Evolutionary conservation across 306 rosid genomes (phyloP).

Genomic region (Pterocarpus macrocarpus): DNA sequence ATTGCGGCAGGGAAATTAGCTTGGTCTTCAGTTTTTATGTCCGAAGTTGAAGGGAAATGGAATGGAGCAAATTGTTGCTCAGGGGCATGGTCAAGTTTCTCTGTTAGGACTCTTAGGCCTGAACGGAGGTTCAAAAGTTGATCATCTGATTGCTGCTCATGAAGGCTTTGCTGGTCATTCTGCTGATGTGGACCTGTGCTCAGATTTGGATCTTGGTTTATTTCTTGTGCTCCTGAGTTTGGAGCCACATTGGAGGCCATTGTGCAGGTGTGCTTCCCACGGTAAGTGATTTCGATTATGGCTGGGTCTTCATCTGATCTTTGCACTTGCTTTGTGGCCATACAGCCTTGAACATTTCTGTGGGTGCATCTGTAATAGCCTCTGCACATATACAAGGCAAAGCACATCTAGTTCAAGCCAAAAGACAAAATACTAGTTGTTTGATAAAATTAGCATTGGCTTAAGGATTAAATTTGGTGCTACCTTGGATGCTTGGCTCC

Average conservation of each 20-base stretch:
- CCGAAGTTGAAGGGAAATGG: constrained; percentile 49
- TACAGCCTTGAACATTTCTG: constrained; percentile 63
- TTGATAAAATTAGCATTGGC: background rate
- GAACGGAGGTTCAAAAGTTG: constrained; percentile 52
- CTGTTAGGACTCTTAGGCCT: constrained; percentile 68
- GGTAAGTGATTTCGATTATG: constrained; percentile 61
- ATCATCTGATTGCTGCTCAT: constrained; percentile 44
- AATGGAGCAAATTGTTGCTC: constrained; percentile 44
- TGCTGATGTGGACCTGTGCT: constrained; percentile 45
- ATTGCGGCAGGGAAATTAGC: constrained; percentile 3
- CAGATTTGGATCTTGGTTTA: constrained; percentile 43
- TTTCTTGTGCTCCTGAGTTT: constrained; percentile 25
- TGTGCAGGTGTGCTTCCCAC: constrained; percentile 69
- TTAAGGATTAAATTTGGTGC: background rate
- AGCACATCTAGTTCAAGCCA: background rate
- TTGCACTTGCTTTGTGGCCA: constrained; percentile 80
- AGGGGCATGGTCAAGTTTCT: constrained; percentile 55
- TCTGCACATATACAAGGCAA: constrained; percentile 45
- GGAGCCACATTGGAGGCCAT: constrained; percentile 20
- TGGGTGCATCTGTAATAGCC: constrained; percentile 74
- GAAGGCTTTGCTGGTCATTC: constrained; percentile 28
- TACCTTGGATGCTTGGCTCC: constrained; percentile 86
- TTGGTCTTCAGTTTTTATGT: constrained; percentile 33
- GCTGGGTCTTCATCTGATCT: constrained; percentile 68
- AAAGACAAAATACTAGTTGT: background rate